Percentiles rank a stretch among this genome's conserved stretches.
Conservation (phyloP, 2,329 filamentous ascomycete genomes). For the Aspergillus sp. region DNA sequence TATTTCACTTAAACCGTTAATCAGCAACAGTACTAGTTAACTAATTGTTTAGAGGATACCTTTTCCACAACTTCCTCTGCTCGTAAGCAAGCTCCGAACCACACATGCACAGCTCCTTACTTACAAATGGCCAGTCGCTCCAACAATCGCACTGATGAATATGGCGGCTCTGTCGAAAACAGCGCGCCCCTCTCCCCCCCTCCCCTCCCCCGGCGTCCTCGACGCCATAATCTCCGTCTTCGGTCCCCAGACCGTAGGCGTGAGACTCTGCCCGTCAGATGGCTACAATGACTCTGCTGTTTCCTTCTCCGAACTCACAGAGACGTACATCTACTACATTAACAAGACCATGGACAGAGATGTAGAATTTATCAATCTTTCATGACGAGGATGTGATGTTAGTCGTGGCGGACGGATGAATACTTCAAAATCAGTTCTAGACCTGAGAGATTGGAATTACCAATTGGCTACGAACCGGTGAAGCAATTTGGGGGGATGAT, state of each 20-base stretch:
- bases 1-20: no score
- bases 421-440: background rate
- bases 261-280: constrained; percentile 25
- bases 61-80: background rate
- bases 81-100: background rate
- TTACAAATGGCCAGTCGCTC: background rate
- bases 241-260: constrained; percentile 13
- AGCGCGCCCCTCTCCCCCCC: no score
- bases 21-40: constrained; percentile 3
- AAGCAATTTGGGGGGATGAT: constrained; percentile 17
- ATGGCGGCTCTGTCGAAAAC: constrained; percentile 26
- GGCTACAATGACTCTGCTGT: constrained; percentile 15
- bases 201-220: constrained; percentile 27
- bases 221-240: constrained; percentile 20
- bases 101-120: background rate
- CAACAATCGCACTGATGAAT: constrained; percentile 24
- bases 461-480: constrained; percentile 12
- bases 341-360: constrained; percentile 5
- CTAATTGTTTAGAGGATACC: constrained; percentile 1
- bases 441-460: constrained; percentile 7
- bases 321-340: constrained; percentile 11
- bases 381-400: constrained; percentile 6
- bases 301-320: constrained; percentile 10
- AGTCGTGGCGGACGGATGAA: constrained; percentile 2
- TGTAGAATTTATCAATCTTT: constrained; percentile 9